These are phyloP conservation scores for Hortaea werneckii DNA, from an alignment of 2,329 filamentous ascomycete genomes.

Conservation along the genomic window DNA sequence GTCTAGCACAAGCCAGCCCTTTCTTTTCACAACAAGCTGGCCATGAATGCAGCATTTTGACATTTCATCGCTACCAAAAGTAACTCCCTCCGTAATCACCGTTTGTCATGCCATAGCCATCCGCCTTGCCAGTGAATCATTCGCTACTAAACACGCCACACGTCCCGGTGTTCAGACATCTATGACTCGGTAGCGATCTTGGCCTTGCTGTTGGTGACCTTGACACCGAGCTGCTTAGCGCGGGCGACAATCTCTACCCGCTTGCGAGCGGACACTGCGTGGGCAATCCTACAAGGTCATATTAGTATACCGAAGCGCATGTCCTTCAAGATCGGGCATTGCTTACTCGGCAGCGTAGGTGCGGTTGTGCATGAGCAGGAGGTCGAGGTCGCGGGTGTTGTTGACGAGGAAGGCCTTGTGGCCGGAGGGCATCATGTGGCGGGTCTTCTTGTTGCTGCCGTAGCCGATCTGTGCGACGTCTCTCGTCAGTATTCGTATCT, in stretches of 20 bases:
- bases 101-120: constrained; percentile 4
- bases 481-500: not conserved
- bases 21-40: constrained; percentile 2
- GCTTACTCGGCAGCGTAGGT: constrained; percentile 97
- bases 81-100: constrained; percentile 8
- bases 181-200: constrained; percentile 89
- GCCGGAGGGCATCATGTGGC: constrained; percentile 96
- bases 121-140: constrained; percentile 2
- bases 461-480: constrained; percentile 70
- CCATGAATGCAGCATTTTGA: too few relatives aligned
- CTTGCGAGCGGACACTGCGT: constrained; percentile 97
- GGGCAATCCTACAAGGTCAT: constrained; percentile 63
- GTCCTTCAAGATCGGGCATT: too few relatives aligned
- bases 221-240: constrained; percentile 96
- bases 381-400: constrained; percentile 92
- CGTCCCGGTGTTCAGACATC: too few relatives aligned
- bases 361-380: constrained; percentile 99
- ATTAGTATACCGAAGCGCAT: constrained; percentile 29
- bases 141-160: too few relatives aligned
- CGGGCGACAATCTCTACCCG: constrained; percentile 94
- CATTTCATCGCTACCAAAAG: constrained; percentile 4
- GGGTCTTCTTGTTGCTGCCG: constrained; percentile 98
- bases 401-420: constrained; percentile 99
- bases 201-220: constrained; percentile 99
- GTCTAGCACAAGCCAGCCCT: constrained; percentile 5